These are phyloP conservation scores for Apiospora phragmitis DNA, from an alignment of 2,329 filamentous ascomycete genomes.

Conservation along the genomic window DNA sequence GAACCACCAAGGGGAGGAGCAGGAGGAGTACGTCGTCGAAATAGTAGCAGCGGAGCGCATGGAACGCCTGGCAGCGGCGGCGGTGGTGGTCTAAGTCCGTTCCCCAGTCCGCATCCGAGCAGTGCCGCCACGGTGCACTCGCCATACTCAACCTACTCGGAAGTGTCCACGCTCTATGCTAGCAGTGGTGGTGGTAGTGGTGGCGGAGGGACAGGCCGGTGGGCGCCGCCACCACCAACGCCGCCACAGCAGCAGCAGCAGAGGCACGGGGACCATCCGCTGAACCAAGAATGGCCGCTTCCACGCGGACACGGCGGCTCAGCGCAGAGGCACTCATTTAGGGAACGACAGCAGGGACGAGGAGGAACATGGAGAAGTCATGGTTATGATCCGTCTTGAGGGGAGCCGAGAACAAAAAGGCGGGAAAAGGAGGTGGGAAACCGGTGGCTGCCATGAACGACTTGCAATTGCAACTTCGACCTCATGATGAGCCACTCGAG, in stretches of 20 bases:
- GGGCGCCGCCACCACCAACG: not conserved
- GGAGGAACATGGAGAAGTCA: not conserved
- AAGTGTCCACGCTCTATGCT: not conserved
- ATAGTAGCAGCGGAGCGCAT: not conserved
- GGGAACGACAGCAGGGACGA: not conserved
- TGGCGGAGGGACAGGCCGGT: not conserved
- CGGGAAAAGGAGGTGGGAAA: not conserved
- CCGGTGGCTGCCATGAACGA: not conserved
- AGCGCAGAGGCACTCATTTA: not conserved
- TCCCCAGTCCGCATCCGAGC: constrained; percentile 7
- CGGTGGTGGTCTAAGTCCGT: not conserved
- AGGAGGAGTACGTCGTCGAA: not conserved
- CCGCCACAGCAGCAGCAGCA: not conserved
- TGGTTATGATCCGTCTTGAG: not conserved
- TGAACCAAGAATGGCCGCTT: not conserved
- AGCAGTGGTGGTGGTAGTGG: not conserved
- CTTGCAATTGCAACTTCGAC: not conserved
- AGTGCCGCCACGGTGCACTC: constrained; percentile 6
- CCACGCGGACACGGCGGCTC: not conserved
- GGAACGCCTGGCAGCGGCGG: not conserved
- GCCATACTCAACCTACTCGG: constrained; percentile 6
- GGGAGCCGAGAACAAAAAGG: not conserved
- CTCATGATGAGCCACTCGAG: too few relatives aligned
- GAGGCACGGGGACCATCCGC: not conserved
- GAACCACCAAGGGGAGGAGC: not conserved